These are phyloP conservation scores for Barbatosphaeria neglecta DNA, from an alignment of 495 filamentous ascomycete species.

Conservation along the genomic window DNA sequence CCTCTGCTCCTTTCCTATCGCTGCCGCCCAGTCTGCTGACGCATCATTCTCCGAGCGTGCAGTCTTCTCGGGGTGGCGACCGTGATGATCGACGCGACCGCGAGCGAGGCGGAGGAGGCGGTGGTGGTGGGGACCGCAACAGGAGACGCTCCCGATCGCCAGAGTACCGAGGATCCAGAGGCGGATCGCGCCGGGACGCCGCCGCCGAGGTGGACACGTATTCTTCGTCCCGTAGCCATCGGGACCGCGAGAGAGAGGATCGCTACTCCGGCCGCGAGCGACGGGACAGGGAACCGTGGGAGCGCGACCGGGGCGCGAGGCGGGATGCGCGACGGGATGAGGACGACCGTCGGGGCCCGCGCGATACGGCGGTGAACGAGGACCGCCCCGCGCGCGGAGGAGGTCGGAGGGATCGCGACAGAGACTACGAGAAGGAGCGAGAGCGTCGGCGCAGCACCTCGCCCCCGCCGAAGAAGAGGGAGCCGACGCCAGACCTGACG, in stretches of 20 bases:
- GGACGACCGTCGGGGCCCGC: constrained; percentile 39
- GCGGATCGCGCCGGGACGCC: constrained; percentile 44
- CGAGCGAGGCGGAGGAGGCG: constrained; percentile 38
- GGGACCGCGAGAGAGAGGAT: constrained; percentile 84
- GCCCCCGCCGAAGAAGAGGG: constrained; percentile 77
- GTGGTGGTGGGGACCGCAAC: constrained; percentile 45
- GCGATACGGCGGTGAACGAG: background rate
- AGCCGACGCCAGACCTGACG: constrained; percentile 91
- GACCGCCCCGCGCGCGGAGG: constrained; percentile 7
- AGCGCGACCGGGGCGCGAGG: constrained; percentile 53
- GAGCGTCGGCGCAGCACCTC: constrained; percentile 67
- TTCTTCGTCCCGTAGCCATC: constrained; percentile 78
- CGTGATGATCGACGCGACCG: constrained; percentile 43
- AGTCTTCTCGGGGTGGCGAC: constrained; percentile 31
- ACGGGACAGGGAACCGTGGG: constrained; percentile 38
- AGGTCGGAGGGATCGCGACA: constrained; percentile 16
- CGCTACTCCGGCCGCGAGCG: constrained; percentile 60
- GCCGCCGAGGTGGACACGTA: constrained; percentile 77
- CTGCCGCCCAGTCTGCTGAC: background rate
- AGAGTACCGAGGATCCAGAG: constrained; percentile 43
- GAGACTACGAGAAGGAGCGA: constrained; percentile 23
- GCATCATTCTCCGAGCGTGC: background rate
- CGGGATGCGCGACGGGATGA: constrained; percentile 49
- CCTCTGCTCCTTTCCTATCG: constrained; percentile 3
- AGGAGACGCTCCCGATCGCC: constrained; percentile 69